phyloP scores from a whole-genome alignment of 208 protist species.

The Blastocrithidia nonstop region DNA sequence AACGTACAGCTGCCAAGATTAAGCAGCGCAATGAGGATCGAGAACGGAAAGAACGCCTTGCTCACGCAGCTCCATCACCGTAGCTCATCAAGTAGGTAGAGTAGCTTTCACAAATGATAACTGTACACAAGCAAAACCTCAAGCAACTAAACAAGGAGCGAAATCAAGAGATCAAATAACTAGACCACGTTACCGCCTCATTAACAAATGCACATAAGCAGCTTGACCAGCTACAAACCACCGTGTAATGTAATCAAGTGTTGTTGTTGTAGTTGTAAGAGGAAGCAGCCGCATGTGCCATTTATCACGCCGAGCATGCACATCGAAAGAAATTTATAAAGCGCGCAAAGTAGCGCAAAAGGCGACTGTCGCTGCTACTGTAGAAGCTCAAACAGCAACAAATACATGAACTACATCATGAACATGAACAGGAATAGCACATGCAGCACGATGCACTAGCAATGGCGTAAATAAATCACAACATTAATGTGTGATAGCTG shows the following conservation, averaged over 20 bases:
- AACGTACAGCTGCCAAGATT: conserved; percentile 24
- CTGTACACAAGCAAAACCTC: conserved; percentile 27
- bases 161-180: conserved; percentile 33
- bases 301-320: too few species aligned
- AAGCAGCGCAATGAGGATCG: conserved; percentile 37
- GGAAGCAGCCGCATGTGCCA: too few species aligned
- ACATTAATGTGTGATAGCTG: too few species aligned
- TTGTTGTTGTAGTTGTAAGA: conserved; percentile 8
- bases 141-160: conserved; percentile 48
- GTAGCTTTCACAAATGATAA: conserved; percentile 27
- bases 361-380: too few species aligned
- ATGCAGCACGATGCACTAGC: too few species aligned
- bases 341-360: too few species aligned
- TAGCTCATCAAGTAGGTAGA: conserved; percentile 50
- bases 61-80: conserved; percentile 39
- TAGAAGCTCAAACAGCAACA: too few species aligned
- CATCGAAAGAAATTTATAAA: too few species aligned
- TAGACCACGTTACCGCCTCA: conserved; percentile 6
- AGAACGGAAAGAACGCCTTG: conserved; percentile 37
- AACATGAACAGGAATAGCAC: too few species aligned
- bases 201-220: conserved; percentile 7
- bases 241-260: conserved; percentile 14
- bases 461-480: too few species aligned
- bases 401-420: too few species aligned
- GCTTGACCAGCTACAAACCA: conserved; percentile 19